Evolutionary conservation across 2,329 filamentous ascomycete species (phyloP).

Genomic region (Apiospora malaysiana): DNA sequence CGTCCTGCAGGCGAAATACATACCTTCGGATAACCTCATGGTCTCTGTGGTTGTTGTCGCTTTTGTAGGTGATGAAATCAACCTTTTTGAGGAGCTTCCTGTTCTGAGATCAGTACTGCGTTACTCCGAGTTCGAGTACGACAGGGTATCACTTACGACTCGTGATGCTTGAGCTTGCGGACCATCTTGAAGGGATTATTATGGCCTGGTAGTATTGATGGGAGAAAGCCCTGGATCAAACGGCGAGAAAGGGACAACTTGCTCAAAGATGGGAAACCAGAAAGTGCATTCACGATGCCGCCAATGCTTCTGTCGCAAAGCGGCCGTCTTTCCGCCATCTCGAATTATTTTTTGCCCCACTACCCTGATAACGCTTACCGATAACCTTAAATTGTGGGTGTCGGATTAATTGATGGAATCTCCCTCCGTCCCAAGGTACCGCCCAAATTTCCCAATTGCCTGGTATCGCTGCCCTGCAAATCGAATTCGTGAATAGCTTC

Average conservation of each 20-base stretch:
- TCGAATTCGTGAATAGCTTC: slow-evolving; percentile 9
- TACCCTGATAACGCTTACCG: background rate
- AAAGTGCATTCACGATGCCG: background rate
- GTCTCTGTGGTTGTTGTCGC: slow-evolving; percentile 85
- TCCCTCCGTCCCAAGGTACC: slow-evolving; percentile 1
- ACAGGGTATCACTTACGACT: slow-evolving; percentile 48
- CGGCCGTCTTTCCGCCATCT: slow-evolving; percentile 12
- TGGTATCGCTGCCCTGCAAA: background rate
- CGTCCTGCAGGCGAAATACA: background rate
- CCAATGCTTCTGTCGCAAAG: slow-evolving; percentile 14
- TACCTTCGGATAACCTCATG: slow-evolving; percentile 48
- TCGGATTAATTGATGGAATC: slow-evolving; percentile 14
- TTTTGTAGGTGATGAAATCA: slow-evolving; percentile 94
- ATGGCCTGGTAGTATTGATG: background rate
- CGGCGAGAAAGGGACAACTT: background rate
- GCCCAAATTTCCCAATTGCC: slow-evolving; percentile 3
- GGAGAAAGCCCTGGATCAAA: background rate
- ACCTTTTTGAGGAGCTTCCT: slow-evolving; percentile 91
- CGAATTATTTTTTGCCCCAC: slow-evolving; percentile 16
- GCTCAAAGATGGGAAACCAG: background rate
- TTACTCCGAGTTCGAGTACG: background rate
- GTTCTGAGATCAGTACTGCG: background rate
- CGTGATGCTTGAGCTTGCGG: slow-evolving; percentile 94
- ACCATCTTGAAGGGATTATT: slow-evolving; percentile 68
- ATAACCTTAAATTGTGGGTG: slow-evolving; percentile 7